Base-by-base conservation (phyloP, 148 eudicot species). In the Persicaria maculosa region DNA sequence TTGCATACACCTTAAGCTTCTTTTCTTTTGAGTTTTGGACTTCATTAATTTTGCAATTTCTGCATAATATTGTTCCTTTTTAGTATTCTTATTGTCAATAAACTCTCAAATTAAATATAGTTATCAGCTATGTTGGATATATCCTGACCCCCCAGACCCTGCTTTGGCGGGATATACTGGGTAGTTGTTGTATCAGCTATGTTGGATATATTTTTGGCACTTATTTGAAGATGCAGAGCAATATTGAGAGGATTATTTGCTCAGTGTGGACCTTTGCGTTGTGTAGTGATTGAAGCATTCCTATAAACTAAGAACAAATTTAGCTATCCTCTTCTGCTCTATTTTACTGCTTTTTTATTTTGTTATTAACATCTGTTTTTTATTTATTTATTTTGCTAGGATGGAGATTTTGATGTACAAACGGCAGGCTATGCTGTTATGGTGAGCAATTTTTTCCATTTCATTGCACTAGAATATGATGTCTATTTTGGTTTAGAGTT, bases 341-440 rank as follows among this genome's bases (percentile, higher is more conserved):
- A 12, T 47, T 44, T 43, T 67, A 59, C 10, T 74, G 50, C 55
- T 44, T 22, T 22, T 68, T 15, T 31, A 22, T 22, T 54, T 14
- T 53, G 57, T 40, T 15, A 44, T 19, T 57, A 6, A 57, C 10
- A 68, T 59, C 45, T 17, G 46, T 9, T 74, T 53, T 74, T 53
- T 76, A 74, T 10, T 22, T 22, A 22, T 22, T 22, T 22, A 22
- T 20, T 83, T 72, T 76, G 75, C 50, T 78, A 94, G 98, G 97
- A 95, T 82, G 97, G 92, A 77, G 98, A 97, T 50, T 95, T 95
- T 68, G 98, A 95, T 88, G 98, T 95, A 74, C 98, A 95, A 80
- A 95, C 97, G 71, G 44, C 88, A 54, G 98, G 22, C 22, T 20
- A 20, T 20, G 22, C 25, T 22, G 97, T 81, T 95, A 92, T 74